These are phyloP conservation scores for Stylosanthes scabra DNA, from an alignment of 331 rosid species.

Conservation along the genomic window DNA sequence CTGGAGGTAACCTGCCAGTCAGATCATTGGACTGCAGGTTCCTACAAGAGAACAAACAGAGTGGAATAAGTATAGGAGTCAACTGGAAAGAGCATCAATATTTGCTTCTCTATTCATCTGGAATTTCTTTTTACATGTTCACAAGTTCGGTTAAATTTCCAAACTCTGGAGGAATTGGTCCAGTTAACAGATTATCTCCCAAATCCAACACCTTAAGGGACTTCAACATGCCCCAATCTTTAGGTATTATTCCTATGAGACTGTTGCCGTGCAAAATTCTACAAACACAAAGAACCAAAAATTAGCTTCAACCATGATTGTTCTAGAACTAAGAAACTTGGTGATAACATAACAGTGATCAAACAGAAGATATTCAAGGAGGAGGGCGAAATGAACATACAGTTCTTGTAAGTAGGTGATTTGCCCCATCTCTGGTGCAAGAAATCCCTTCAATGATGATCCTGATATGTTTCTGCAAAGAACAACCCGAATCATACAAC, in stretches of 20 bases:
- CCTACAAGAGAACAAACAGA: slow-evolving; percentile 59
- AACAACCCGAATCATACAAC: slow-evolving; percentile 31
- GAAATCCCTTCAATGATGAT: slow-evolving; percentile 74
- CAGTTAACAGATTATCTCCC: slow-evolving; percentile 83
- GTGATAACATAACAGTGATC: slow-evolving; percentile 17
- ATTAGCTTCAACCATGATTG: slow-evolving; percentile 39
- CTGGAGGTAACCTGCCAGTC: slow-evolving; percentile 72
- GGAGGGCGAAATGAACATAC: slow-evolving; percentile 55
- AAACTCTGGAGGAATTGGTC: slow-evolving; percentile 87
- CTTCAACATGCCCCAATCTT: slow-evolving; percentile 72
- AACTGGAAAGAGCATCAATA: slow-evolving; percentile 13
- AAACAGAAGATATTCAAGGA: slow-evolving; percentile 15
- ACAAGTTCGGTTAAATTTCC: slow-evolving; percentile 64
- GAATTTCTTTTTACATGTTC: slow-evolving; percentile 66
- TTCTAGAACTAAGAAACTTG: slow-evolving; percentile 17
- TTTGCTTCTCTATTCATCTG: slow-evolving; percentile 13
- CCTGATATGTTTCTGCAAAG: slow-evolving; percentile 82
- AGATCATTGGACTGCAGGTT: slow-evolving; percentile 86
- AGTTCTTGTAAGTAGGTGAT: slow-evolving; percentile 79
- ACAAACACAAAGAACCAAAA: slow-evolving; percentile 41
- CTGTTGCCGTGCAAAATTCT: slow-evolving; percentile 82
- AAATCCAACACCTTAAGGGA: slow-evolving; percentile 79
- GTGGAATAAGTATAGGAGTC: slow-evolving; percentile 36
- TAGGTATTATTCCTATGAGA: slow-evolving; percentile 81
- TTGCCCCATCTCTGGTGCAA: slow-evolving; percentile 80